Conservation (phyloP, 2,329 filamentous ascomycete species). For the Monosporascus sp. region DNA sequence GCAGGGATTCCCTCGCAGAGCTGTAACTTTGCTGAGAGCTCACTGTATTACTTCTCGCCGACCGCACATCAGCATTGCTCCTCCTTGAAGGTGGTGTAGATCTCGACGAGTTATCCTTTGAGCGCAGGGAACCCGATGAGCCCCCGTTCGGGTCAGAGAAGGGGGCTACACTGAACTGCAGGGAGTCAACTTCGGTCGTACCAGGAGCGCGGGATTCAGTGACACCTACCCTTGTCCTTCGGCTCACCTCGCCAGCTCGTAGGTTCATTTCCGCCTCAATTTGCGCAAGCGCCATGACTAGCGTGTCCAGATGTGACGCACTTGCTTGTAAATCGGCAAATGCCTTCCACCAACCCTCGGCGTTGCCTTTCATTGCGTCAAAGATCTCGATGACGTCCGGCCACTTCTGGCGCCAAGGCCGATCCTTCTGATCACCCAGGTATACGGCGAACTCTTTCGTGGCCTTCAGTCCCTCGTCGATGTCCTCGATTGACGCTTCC, state of each 20-base stretch:
- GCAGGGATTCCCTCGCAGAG: slow-evolving; percentile 20
- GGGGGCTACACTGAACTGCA: slow-evolving; percentile 23
- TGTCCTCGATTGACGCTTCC: slow-evolving; percentile 72
- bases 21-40: slow-evolving; percentile 18
- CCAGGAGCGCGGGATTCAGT: slow-evolving; percentile 3
- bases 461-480: slow-evolving; percentile 70
- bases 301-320: slow-evolving; percentile 62
- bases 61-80: slow-evolving; percentile 13
- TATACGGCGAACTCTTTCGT: slow-evolving; percentile 74
- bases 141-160: slow-evolving; percentile 15
- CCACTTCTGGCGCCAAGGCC: slow-evolving; percentile 56
- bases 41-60: slow-evolving; percentile 16
- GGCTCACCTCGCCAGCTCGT: slow-evolving; percentile 76
- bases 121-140: slow-evolving; percentile 10
- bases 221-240: slow-evolving; percentile 63
- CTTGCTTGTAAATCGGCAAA: slow-evolving; percentile 71
- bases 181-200: slow-evolving; percentile 6
- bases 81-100: slow-evolving; percentile 15
- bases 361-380: slow-evolving; percentile 86
- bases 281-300: slow-evolving; percentile 66
- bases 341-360: slow-evolving; percentile 82
- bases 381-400: slow-evolving; percentile 66
- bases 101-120: slow-evolving; percentile 11
- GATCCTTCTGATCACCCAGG: slow-evolving; percentile 59
- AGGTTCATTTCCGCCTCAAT: slow-evolving; percentile 83